Evolutionary conservation across 495 filamentous ascomycete genomes (phyloP), one percentile per base, ranked within the genome.

Genomic region (Aspergillus panamensis): DNA sequence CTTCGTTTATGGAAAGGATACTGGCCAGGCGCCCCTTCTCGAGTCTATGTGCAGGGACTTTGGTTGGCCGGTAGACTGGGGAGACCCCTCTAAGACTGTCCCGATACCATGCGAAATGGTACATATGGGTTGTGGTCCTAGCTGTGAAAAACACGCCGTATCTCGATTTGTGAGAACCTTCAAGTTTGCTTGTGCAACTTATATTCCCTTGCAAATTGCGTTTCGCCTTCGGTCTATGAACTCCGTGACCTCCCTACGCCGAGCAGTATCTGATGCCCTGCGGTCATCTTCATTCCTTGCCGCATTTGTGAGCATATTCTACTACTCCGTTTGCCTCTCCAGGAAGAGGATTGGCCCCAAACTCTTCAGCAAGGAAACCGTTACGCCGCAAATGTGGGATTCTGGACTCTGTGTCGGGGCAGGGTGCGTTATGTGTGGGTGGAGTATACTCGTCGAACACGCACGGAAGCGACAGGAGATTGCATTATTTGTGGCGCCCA

Each of bases 101-200:
- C 92, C 91, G 0, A 89, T 94, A 57, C 91, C 90, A 6, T 97
- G 92, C 74, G 85, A 91, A 71, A 74, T 97, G 64, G 89, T 96
- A 20, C 92, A 97, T 66, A 90, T 90, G 84, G 88, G 88, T 51
- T 79, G 78, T 56, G 87, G 89, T 20, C 79, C 84, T 3, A 88
- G 72, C 57, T 97, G 92, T 70, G 91, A 96, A 67, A 78, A 76
- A 60, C 89, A 96, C 68, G 90, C 90, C 8, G 45, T 87, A 7
- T 79, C 77, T 30, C 83, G 92, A 17, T 92, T 95, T 69, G 66
- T 69, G 29, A 78, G 80, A 39, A 86, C 89, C 10, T 94, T 91
- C 74, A 80, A 79, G 54, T 88, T 87, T 73, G 85, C 90, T 8
- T 82, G 91, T 70, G 79, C 80, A 16, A 94, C 89, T 43, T 95